phyloP scores from a whole-genome alignment of 345 rosid genomes.

The Excoecaria agallocha region DNA sequence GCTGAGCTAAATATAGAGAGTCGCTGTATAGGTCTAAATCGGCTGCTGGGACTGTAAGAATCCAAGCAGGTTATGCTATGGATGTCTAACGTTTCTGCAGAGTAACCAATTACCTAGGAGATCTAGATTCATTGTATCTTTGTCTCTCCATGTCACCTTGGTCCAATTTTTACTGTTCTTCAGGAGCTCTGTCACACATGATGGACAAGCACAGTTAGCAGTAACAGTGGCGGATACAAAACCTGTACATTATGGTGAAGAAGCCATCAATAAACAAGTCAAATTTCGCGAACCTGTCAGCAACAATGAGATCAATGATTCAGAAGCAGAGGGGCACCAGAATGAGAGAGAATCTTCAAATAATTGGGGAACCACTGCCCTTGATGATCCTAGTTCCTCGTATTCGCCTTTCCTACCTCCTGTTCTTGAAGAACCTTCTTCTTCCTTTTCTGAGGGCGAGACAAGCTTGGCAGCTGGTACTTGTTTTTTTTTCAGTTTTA shows the following conservation, averaged over 20 bases:
- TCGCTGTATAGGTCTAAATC: background rate
- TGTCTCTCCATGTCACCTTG: background rate
- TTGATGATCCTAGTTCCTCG: slow-evolving; percentile 62
- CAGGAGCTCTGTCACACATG: slow-evolving; percentile 42
- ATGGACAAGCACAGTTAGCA: slow-evolving; percentile 28
- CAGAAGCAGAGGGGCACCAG: slow-evolving; percentile 49
- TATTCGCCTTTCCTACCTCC: slow-evolving; percentile 67
- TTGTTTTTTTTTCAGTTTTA: slow-evolving; percentile 6
- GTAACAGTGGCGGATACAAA: too few species aligned
- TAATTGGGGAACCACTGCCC: slow-evolving; percentile 47
- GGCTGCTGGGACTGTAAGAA: background rate
- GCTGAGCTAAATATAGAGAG: background rate
- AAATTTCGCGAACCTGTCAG: slow-evolving; percentile 73
- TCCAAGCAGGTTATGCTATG: background rate
- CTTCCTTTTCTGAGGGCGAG: slow-evolving; percentile 90
- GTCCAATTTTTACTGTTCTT: slow-evolving; percentile 22
- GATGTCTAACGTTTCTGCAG: background rate
- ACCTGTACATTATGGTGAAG: slow-evolving; percentile 43
- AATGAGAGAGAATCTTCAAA: slow-evolving; percentile 52
- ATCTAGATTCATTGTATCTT: background rate
- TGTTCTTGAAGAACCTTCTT: slow-evolving; percentile 88
- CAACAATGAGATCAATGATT: slow-evolving; percentile 63
- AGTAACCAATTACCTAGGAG: background rate
- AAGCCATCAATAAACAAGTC: slow-evolving; percentile 59
- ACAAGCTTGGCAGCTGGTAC: slow-evolving; percentile 1